Percentiles rank a stretch among this genome's conserved stretches.
These are phyloP conservation scores for Conringia planisiliqua DNA, from an alignment of 345 rosid species.

Conservation along the genomic window DNA sequence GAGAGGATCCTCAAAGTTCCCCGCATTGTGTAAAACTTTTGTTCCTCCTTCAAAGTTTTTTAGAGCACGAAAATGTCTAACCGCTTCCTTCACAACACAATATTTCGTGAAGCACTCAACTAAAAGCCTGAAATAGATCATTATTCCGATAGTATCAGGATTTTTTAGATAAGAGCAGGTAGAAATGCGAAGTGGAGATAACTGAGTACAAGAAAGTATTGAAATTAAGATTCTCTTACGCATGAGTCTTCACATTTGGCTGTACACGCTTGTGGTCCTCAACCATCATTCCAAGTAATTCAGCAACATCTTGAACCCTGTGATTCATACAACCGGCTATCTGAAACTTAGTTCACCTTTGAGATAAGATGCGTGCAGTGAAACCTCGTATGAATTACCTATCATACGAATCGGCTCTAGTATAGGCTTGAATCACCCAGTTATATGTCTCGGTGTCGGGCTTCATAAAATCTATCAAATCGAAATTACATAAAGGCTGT, in stretches of 20 bases:
- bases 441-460: constrained; percentile 94
- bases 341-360: background rate
- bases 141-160: constrained; percentile 6
- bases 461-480: constrained; percentile 70
- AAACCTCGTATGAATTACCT: constrained; percentile 46
- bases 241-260: constrained; percentile 83
- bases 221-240: constrained; percentile 47
- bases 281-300: constrained; percentile 98
- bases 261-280: constrained; percentile 87
- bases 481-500: constrained; percentile 17
- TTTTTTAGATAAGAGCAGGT: background rate
- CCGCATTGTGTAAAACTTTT: constrained; percentile 57
- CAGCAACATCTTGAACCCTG: constrained; percentile 96
- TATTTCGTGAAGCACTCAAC: constrained; percentile 96
- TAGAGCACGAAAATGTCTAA: constrained; percentile 93
- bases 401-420: constrained; percentile 93
- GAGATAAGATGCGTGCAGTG: background rate
- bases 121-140: constrained; percentile 59
- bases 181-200: background rate
- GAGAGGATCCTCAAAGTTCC: constrained; percentile 90
- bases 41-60: constrained; percentile 82
- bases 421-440: constrained; percentile 97
- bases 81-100: constrained; percentile 78
- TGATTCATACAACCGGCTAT: constrained; percentile 31
- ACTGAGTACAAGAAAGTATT: background rate